phyloP scores from a whole-genome alignment of 345 rosid genomes.

The Rhodamnia argentea region DNA sequence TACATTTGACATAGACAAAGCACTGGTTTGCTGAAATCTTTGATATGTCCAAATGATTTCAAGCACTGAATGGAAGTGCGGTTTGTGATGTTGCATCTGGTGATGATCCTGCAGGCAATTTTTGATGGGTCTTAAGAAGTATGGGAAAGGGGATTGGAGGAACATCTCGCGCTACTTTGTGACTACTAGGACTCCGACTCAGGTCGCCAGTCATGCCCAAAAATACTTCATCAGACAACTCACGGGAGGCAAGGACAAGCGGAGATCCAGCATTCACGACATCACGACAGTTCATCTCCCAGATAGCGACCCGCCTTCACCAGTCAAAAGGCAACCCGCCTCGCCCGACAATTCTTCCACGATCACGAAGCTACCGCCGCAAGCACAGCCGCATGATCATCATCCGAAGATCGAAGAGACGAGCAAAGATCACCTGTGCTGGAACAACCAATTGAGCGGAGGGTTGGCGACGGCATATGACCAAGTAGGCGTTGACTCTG shows the following conservation, averaged over 20 bases:
- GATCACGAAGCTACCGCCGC: conserved; percentile 20
- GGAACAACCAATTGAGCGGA: conserved; percentile 17
- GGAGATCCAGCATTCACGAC: conserved; percentile 95
- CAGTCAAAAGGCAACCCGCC: conserved; percentile 9
- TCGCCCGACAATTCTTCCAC: conserved; percentile 37
- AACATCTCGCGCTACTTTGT: conserved; percentile 87
- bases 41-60: neutral
- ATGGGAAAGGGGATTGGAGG: conserved; percentile 99
- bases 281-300: conserved; percentile 77
- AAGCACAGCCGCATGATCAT: conserved; percentile 17
- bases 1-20: neutral
- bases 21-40: neutral
- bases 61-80: neutral
- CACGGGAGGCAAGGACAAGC: conserved; percentile 90
- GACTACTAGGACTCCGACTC: conserved; percentile 84
- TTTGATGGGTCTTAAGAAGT: conserved; percentile 82
- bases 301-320: conserved; percentile 35
- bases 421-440: conserved; percentile 16
- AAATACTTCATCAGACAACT: conserved; percentile 91
- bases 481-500: conserved; percentile 15
- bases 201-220: conserved; percentile 99
- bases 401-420: neutral
- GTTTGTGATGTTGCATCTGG: conserved; percentile 2
- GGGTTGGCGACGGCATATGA: neutral
- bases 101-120: conserved; percentile 53